Evolutionary conservation across 1,284 basidiomycete genomes (phyloP).

Genomic region (Cryptococcus jaspeensis): DNA sequence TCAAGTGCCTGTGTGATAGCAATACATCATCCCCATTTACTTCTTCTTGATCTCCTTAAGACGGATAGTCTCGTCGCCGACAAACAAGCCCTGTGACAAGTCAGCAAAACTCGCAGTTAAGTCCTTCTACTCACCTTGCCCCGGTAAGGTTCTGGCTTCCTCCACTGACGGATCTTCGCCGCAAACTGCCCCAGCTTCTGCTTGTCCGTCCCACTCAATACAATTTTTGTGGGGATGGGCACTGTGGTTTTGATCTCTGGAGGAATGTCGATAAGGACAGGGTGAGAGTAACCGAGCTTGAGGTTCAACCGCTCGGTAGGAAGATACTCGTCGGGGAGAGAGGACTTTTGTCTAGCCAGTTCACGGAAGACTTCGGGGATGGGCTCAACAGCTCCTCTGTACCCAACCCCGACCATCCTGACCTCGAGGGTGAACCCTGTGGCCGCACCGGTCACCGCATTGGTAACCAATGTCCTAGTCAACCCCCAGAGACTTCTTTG

Average conservation of each 20-base stretch:
- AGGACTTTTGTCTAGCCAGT: constrained; percentile 32
- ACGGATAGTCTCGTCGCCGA: constrained; percentile 81
- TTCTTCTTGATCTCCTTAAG: constrained; percentile 95
- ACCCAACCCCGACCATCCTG: constrained; percentile 92
- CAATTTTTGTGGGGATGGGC: constrained; percentile 56
- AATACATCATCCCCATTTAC: constrained; percentile 55
- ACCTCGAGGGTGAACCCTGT: constrained; percentile 80
- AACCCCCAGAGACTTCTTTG: constrained; percentile 92
- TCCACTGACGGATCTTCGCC: constrained; percentile 75
- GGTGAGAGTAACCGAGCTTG: constrained; percentile 90
- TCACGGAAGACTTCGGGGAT: constrained; percentile 60
- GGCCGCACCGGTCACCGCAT: constrained; percentile 87
- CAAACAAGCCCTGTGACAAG: constrained; percentile 74
- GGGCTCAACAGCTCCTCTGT: constrained; percentile 80
- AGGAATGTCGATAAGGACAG: constrained; percentile 78
- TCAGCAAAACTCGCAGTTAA: not conserved
- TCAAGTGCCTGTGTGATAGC: too few species aligned
- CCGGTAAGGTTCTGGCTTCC: constrained; percentile 95
- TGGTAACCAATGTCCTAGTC: constrained; percentile 81
- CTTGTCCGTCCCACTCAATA: constrained; percentile 57
- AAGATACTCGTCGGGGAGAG: constrained; percentile 25
- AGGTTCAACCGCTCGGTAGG: constrained; percentile 62
- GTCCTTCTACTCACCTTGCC: constrained; percentile 68
- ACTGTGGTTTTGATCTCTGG: constrained; percentile 65
- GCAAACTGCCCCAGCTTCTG: constrained; percentile 78